A percentile compares a stretch with the other conserved stretches of the same genome.
Conservation (phyloP, 1,284 basidiomycete genomes). For the Boletellus dicymbophilus region DNA sequence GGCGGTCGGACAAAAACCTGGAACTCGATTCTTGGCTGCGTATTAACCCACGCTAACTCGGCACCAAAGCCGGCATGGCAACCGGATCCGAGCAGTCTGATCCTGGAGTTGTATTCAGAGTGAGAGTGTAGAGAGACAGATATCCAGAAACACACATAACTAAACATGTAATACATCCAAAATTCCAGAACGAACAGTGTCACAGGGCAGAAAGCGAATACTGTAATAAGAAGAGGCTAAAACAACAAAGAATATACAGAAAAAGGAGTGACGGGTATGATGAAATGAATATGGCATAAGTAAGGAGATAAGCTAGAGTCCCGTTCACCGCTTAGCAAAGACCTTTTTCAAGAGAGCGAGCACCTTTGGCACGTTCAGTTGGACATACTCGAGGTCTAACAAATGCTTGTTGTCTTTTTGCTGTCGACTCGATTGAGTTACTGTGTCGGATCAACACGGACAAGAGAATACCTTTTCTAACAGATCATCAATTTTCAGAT, state of each 20-base stretch:
- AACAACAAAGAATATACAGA: constrained; percentile 12
- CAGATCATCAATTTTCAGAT: constrained; percentile 98
- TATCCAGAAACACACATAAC: constrained; percentile 40
- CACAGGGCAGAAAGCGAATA: constrained; percentile 16
- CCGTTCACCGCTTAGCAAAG: constrained; percentile 76
- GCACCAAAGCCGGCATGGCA: too few relatives aligned
- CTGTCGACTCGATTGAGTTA: constrained; percentile 43
- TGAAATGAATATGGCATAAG: constrained; percentile 34
- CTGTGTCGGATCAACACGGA: not conserved
- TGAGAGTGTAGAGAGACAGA: constrained; percentile 31
- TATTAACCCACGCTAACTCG: not conserved
- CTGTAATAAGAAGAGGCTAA: constrained; percentile 17
- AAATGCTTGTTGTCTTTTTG: constrained; percentile 99
- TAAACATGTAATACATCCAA: constrained; percentile 37
- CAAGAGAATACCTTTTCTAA: constrained; percentile 79
- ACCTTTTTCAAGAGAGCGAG: constrained; percentile 91
- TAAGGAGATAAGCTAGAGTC: constrained; percentile 20
- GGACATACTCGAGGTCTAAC: constrained; percentile 96
- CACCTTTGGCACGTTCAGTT: constrained; percentile 95
- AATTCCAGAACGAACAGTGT: constrained; percentile 32
- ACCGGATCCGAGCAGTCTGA: constrained; percentile 6
- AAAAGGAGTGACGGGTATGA: constrained; percentile 30
- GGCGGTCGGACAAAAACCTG: too few relatives aligned
- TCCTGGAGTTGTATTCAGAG: constrained; percentile 6
- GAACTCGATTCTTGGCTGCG: not conserved